Percentiles rank a stretch among this genome's conserved stretches.
phyloP scores from a whole-genome alignment of 805 yeast genomes.

The Pichia nakasei region DNA sequence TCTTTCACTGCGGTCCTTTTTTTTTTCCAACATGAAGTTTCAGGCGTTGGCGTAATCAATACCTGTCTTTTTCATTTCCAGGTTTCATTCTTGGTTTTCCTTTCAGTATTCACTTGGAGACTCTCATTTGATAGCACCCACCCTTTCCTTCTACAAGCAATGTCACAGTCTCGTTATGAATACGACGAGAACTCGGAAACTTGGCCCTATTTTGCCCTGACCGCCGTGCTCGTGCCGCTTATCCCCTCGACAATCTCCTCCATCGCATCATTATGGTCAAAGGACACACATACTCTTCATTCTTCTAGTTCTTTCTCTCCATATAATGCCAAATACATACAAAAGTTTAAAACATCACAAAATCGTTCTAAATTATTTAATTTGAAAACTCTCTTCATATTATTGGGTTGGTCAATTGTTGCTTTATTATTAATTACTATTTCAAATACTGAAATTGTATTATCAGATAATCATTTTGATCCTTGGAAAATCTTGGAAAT shows the following conservation, averaged over 20 bases:
- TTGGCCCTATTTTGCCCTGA: constrained; percentile 86
- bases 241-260: constrained; percentile 41
- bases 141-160: not conserved
- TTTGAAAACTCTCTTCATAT: constrained; percentile 19
- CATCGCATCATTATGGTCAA: not conserved
- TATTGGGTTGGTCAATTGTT: constrained; percentile 58
- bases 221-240: constrained; percentile 57
- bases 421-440: constrained; percentile 32
- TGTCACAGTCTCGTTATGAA: constrained; percentile 48
- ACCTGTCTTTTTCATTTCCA: no score
- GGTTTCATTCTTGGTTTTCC: no score
- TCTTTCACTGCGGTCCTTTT: no score
- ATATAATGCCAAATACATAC: constrained; percentile 25
- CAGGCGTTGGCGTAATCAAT: no score
- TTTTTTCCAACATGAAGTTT: no score
- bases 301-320: constrained; percentile 22
- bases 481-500: constrained; percentile 85
- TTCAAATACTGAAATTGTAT: constrained; percentile 37
- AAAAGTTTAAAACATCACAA: constrained; percentile 22
- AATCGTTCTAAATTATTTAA: constrained; percentile 29
- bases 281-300: not conserved
- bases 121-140: not conserved
- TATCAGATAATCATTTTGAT: constrained; percentile 53
- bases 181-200: constrained; percentile 87
- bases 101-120: no score